Base-by-base conservation (phyloP, 805 yeast genomes). In the Metschnikowia henanensis region DNA sequence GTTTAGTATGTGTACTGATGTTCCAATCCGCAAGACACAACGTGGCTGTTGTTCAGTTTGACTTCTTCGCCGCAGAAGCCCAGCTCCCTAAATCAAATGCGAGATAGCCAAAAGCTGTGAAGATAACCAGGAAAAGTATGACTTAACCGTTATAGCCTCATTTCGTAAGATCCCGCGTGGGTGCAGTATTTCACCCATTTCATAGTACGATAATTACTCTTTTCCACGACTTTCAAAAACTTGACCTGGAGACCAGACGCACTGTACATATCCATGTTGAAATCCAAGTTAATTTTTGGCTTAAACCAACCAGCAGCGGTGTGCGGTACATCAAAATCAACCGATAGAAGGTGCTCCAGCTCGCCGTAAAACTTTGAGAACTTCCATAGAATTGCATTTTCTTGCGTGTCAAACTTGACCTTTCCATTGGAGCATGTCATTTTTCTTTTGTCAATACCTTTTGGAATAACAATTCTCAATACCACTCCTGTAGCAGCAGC, bases 181-280 rank as follows among this genome's bases (percentile, higher is more conserved):
- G 92, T 75, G 13, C 77, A 60, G 60, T 92, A 92, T 54, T 87
- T 80, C 26, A 91, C 95, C 95, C 95, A 89, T 60, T 91, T 92
- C 18, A 87, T 80, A 0, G 95, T 81, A 21, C 76, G 69, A 65
- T 88, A 87, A 42, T 78, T 78, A 7, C 55, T 65, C 56, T 61
- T 75, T 66, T 67, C 91, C 75, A 47, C 68, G 5, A 92, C 83
- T 58, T 79, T 81, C 53, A 91, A 70, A 59, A 78, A 85, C 48
- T 84, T 76, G 30, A 91, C 92, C 15, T 78, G 76, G 35, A 88
- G 68, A 0, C 96, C 95, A 7, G 92, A 82, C 47, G 84, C 72
- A 10, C 91, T 81, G 59, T 80, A 85, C 87, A 84, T 86, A 41
- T 83, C 76, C 37, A 91, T 66, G 33, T 72, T 71, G 60, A 92